Evolutionary conservation across 352 stramenopile genomes (phyloP).

Genomic region (Phytopythium cucurbitacearum): DNA sequence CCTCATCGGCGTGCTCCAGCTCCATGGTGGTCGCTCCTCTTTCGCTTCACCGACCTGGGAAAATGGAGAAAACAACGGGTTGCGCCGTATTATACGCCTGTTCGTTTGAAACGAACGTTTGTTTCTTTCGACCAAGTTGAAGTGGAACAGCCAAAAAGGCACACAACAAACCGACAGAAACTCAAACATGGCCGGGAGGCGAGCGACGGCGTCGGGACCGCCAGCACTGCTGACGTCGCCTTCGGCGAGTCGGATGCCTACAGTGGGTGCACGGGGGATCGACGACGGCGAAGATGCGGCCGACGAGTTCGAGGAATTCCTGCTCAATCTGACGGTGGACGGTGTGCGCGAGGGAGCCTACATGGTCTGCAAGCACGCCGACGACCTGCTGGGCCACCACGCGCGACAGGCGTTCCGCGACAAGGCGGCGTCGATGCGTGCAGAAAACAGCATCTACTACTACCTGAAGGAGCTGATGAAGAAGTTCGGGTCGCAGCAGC

Average conservation of each 20-base stretch:
- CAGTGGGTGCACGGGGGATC: not conserved
- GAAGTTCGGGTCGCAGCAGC: conserved; percentile 46
- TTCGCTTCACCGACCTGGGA: not conserved
- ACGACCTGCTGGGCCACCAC: conserved; percentile 77
- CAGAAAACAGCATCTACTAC: conserved; percentile 82
- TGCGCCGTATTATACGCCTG: no score
- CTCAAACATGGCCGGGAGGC: conserved; percentile 7
- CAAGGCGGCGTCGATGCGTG: conserved; percentile 76
- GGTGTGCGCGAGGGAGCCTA: conserved; percentile 72
- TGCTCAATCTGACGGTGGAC: conserved; percentile 72
- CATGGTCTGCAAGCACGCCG: conserved; percentile 83
- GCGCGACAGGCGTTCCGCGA: conserved; percentile 81
- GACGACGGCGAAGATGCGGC: conserved; percentile 10
- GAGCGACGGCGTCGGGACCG: conserved; percentile 1
- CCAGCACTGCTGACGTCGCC: not conserved
- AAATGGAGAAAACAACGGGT: no score
- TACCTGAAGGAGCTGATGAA: conserved; percentile 83
- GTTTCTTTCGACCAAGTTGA: conserved; percentile 13
- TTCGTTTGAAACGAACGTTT: not conserved
- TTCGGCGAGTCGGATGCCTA: not conserved
- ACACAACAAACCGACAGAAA: conserved; percentile 1
- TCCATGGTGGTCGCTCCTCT: conserved; percentile 28
- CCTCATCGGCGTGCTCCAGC: conserved; percentile 53
- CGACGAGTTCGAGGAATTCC: conserved; percentile 39
- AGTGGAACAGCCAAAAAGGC: conserved; percentile 8